These are phyloP conservation scores for Logfia minima DNA, from an alignment of 129 eudicot genomes.

Conservation along the genomic window DNA sequence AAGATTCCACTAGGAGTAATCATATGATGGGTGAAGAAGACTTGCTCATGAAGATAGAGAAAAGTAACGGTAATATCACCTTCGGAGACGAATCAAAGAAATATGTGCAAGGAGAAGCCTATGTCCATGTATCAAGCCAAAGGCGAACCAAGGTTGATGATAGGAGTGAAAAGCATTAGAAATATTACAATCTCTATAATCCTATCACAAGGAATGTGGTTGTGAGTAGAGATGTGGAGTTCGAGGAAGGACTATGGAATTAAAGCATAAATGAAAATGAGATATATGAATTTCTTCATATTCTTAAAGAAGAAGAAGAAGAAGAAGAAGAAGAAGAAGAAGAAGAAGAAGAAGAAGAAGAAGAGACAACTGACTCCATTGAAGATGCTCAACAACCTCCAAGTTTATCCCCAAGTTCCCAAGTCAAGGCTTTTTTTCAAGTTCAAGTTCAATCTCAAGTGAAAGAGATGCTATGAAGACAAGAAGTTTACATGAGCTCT, in stretches of 20 bases:
- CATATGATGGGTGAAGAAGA: background rate
- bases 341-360: background rate
- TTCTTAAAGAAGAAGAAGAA: background rate
- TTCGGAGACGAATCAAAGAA: background rate
- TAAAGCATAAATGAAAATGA: background rate
- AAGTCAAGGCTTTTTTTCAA: background rate
- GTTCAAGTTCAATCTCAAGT: background rate
- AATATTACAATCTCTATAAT: background rate
- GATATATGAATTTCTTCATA: background rate
- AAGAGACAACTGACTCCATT: background rate
- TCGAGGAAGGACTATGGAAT: background rate
- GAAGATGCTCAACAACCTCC: background rate
- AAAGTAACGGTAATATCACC: background rate
- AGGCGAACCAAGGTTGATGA: background rate
- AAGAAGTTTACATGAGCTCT: background rate
- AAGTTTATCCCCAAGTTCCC: background rate
- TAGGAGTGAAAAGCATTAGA: background rate
- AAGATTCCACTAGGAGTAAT: background rate
- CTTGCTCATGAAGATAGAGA: background rate
- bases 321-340: background rate
- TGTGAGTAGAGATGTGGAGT: background rate
- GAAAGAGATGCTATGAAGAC: background rate
- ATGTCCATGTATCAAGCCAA: background rate
- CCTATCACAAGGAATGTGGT: background rate
- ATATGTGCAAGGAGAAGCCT: background rate